These are phyloP conservation scores for Ceratocystis destructans DNA, from an alignment of 2,329 filamentous ascomycete genomes.

Conservation along the genomic window DNA sequence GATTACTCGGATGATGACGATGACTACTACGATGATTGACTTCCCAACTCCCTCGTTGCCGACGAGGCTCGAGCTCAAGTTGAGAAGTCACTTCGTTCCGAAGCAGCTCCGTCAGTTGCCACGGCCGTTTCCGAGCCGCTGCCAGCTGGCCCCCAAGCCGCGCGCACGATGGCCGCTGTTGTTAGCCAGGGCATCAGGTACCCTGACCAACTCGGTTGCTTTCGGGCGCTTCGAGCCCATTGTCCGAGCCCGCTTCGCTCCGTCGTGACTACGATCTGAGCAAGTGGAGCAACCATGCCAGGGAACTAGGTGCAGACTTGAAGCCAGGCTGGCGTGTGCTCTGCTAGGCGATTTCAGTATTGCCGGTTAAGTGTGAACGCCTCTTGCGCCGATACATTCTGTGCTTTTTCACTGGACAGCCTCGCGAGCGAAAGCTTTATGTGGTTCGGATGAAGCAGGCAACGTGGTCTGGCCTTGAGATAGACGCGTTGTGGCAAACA, in stretches of 20 bases:
- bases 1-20: slow-evolving; percentile 85
- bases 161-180: slow-evolving; percentile 26
- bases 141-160: slow-evolving; percentile 30
- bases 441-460: slow-evolving; percentile 17
- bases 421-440: slow-evolving; percentile 15
- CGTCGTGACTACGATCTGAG: slow-evolving; percentile 51
- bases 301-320: slow-evolving; percentile 1
- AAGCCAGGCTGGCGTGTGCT: slow-evolving; percentile 3
- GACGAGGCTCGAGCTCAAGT: slow-evolving; percentile 72
- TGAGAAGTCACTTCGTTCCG: slow-evolving; percentile 29
- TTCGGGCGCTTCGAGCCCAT: slow-evolving; percentile 33
- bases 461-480: slow-evolving; percentile 13
- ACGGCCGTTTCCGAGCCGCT: slow-evolving; percentile 30
- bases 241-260: slow-evolving; percentile 55
- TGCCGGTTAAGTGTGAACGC: background rate
- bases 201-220: slow-evolving; percentile 32
- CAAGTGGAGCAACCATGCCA: slow-evolving; percentile 19
- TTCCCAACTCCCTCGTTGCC: slow-evolving; percentile 70
- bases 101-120: slow-evolving; percentile 30
- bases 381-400: background rate
- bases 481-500: slow-evolving; percentile 14
- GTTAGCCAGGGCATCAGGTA: slow-evolving; percentile 25
- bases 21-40: slow-evolving; percentile 93
- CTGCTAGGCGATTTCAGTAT: background rate
- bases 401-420: background rate